Conservation (phyloP, 2,329 filamentous ascomycete species). For the Onygenales sp. region DNA sequence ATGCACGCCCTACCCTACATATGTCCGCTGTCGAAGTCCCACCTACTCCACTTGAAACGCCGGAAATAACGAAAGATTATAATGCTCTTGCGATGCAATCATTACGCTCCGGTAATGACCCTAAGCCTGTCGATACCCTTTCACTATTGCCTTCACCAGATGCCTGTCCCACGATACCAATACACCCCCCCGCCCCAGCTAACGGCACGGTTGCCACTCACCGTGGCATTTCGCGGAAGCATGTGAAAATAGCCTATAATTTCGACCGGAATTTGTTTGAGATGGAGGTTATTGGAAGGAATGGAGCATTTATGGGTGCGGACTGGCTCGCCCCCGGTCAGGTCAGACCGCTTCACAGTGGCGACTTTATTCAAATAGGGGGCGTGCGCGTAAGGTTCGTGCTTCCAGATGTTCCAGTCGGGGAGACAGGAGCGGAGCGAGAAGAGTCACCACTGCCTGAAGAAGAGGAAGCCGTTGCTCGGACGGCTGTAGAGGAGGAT, state of each 20-base stretch:
- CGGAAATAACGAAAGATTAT: slow-evolving; percentile 30
- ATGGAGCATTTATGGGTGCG: slow-evolving; percentile 48
- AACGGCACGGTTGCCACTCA: slow-evolving; percentile 40
- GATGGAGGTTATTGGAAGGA: slow-evolving; percentile 49
- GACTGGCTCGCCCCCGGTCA: slow-evolving; percentile 39
- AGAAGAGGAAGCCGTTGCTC: slow-evolving; percentile 13
- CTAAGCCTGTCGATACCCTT: slow-evolving; percentile 37
- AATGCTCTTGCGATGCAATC: slow-evolving; percentile 39
- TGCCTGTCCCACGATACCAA: slow-evolving; percentile 48
- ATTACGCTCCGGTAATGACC: slow-evolving; percentile 26
- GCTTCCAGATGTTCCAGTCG: slow-evolving; percentile 42
- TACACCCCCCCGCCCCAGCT: slow-evolving; percentile 45
- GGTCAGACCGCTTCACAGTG: slow-evolving; percentile 43
- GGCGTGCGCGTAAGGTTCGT: slow-evolving; percentile 48
- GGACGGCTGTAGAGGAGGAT: slow-evolving; percentile 6
- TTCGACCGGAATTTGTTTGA: slow-evolving; percentile 48
- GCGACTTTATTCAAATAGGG: slow-evolving; percentile 50
- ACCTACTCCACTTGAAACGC: slow-evolving; percentile 4
- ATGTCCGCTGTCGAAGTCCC: slow-evolving; percentile 10
- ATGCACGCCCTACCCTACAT: slow-evolving; percentile 18
- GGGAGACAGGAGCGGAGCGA: slow-evolving; percentile 39
- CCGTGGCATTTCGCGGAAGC: slow-evolving; percentile 52
- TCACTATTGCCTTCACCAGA: slow-evolving; percentile 41
- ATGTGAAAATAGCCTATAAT: slow-evolving; percentile 53
- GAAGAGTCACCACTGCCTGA: slow-evolving; percentile 31